Evolutionary conservation across 352 stramenopile genomes (phyloP).

Genomic region (Phytophthora nicotianae): DNA sequence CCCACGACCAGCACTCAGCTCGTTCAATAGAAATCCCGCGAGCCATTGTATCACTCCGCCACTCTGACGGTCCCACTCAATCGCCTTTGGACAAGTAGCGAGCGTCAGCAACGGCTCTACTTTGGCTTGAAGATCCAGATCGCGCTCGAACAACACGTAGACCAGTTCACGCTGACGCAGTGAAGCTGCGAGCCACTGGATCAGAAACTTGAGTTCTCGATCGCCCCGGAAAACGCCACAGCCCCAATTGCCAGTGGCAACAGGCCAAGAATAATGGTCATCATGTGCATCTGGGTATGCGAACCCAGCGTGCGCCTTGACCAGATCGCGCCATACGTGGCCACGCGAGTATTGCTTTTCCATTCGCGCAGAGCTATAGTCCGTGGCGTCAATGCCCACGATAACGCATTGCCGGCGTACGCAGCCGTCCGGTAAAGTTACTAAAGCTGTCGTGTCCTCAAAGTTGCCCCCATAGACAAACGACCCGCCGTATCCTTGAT

Average conservation of each 20-base stretch:
- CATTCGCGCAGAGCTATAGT: constrained; percentile 50
- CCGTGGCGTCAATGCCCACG: constrained; percentile 74
- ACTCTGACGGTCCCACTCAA: constrained; percentile 32
- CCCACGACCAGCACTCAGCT: constrained; percentile 8
- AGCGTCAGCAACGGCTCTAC: constrained; percentile 39
- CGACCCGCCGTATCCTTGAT: constrained; percentile 63
- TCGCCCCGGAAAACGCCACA: constrained; percentile 81
- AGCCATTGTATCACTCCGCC: constrained; percentile 34
- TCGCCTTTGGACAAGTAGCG: constrained; percentile 16
- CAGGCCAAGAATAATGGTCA: constrained; percentile 37
- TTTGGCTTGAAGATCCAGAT: constrained; percentile 47
- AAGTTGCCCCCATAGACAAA: constrained; percentile 57
- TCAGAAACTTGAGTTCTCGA: constrained; percentile 78
- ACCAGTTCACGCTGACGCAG: constrained; percentile 50
- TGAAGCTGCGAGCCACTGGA: constrained; percentile 83
- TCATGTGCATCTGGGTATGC: constrained; percentile 35
- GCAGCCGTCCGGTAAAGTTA: constrained; percentile 5
- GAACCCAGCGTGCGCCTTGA: constrained; percentile 76
- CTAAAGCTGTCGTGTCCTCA: constrained; percentile 39
- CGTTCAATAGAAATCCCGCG: constrained; percentile 33
- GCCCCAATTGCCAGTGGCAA: constrained; percentile 85
- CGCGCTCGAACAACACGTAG: constrained; percentile 66
- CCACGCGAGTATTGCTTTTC: constrained; percentile 51
- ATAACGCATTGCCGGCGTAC: constrained; percentile 60
- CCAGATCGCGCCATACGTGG: constrained; percentile 66